Conservation (phyloP, 164 flowering plant genomes). For the Nymphaea thermarum region DNA sequence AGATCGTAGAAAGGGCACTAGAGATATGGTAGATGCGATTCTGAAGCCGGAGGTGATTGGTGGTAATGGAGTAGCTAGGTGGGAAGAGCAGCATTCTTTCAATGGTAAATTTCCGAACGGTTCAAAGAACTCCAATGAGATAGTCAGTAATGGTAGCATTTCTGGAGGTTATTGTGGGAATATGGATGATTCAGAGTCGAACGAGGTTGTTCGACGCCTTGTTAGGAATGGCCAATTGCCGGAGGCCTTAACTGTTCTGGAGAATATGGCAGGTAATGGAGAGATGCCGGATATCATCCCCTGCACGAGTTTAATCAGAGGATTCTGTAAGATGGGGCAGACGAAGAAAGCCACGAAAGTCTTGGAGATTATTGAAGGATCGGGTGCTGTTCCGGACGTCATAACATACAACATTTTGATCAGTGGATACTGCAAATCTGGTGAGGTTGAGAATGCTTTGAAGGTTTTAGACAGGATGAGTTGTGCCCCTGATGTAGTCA, state of each 20-base stretch:
- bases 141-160: slow-evolving; percentile 13
- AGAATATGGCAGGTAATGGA: slow-evolving; percentile 50
- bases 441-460: slow-evolving; percentile 65
- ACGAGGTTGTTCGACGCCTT: slow-evolving; percentile 38
- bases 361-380: slow-evolving; percentile 59
- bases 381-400: slow-evolving; percentile 82
- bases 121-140: slow-evolving; percentile 14
- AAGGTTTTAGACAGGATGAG: slow-evolving; percentile 57
- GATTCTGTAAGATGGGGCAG: slow-evolving; percentile 50
- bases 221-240: slow-evolving; percentile 60
- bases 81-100: slow-evolving; percentile 1
- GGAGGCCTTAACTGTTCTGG: slow-evolving; percentile 43
- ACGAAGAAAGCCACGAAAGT: slow-evolving; percentile 53
- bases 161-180: not conserved
- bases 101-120: slow-evolving; percentile 24
- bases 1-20: not conserved
- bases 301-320: slow-evolving; percentile 67
- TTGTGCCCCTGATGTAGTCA: slow-evolving; percentile 72
- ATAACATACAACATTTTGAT: slow-evolving; percentile 77
- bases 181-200: slow-evolving; percentile 37
- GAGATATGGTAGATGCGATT: not conserved
- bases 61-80: not conserved
- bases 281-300: slow-evolving; percentile 57
- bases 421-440: slow-evolving; percentile 68
- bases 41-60: not conserved